Evolutionary conservation across 306 rosid genomes (phyloP), one percentile per base, ranked within the genome.

Genomic region (Phaseolus lunatus): DNA sequence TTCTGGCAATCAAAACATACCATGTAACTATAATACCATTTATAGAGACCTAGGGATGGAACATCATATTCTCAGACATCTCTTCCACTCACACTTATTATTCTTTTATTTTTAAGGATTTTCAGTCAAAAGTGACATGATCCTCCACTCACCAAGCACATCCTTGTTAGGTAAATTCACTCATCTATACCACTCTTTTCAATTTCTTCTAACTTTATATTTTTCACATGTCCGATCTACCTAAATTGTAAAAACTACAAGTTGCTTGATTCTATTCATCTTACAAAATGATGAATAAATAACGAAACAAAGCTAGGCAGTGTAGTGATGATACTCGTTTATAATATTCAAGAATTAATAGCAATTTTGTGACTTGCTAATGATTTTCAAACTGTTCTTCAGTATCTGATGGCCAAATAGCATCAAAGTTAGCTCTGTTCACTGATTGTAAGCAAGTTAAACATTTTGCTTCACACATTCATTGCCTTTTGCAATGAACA

Each of bases 141-240:
- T 82, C 83, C 66, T 64, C 37, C 81, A 37, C 47, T 56, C 79
- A 45, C 29, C 77, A 59, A 82, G 59, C 63, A 35, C 16, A 20
- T 44, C 20, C 8, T 58, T 78, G 69, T 71, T 72, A 66, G 88
- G 90, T 84, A 81, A 65, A 24, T 12, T 4, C 1, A 54, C 26
- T 24, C 14, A 6, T 22, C 16, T n/a, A 35, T 62, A 53, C 23
- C 22, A 22, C 37, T 64, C 9, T 44, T 9, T 52, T 62, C 0
- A 20, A 11, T 31, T 53, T 67, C 23, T 67, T 9, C 9, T 68
- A 22, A 1, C 37, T 31, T 20, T 22, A 0, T 23, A 20, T 44
- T 59, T 69, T 59, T 13, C 44, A 45, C 9, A 27, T 26, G 41
- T 65, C 15, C 2, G 37, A 12, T 24, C 7, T 57, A 65, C 20